Base-by-base conservation (phyloP, 202 grass and related monocot genomes). In the Panicum virgatum region DNA sequence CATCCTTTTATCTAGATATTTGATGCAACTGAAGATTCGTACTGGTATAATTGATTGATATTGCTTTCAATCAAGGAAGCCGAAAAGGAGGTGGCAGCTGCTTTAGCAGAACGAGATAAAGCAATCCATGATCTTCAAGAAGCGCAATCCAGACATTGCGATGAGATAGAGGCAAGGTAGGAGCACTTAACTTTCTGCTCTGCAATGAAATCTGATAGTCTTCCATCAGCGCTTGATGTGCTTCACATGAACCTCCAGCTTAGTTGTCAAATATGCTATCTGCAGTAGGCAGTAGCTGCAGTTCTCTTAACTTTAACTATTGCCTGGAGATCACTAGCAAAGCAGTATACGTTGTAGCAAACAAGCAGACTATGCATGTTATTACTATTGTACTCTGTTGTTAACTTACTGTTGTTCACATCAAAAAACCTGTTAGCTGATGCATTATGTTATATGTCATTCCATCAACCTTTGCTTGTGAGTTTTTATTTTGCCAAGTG, bases 111-210 rank as follows among this genome's bases (percentile, higher is more conserved):
- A 90, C 91, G 96, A 84, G 93, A 99, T 65, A 90, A 94, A 77
- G 96, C 88, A 50, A 81, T 93, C 7, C 77, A 81, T 54, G 92
- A 93, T 73, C 89, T 98, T 78, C 85, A 92, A 83, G 78, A 79
- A 75, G 82, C 87, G 67, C 64, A 91, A 78, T 77, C 77, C 46
- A 92, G 78, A 78, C 81, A 92, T 80, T 45, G 60, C 64, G 87
- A 99, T 86, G 96, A 96, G 63, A 90, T 96, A 71, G 84, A 80
- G 82, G 75, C 81, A 86, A 94, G 96, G 96, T 96, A 87, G 37
- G 80, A n/a, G 26, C 18, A 45, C 37, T 79, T 83, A 61, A 60
- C 42, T 68, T 80, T 91, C 20, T 75, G 65, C 5, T 45, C 16
- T 74, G 14, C 19, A 62, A 68, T 62, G 34, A 67, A 59, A 57